phyloP scores from a whole-genome alignment of 2,329 filamentous ascomycete genomes.

The Triangularia verruculosa region DNA sequence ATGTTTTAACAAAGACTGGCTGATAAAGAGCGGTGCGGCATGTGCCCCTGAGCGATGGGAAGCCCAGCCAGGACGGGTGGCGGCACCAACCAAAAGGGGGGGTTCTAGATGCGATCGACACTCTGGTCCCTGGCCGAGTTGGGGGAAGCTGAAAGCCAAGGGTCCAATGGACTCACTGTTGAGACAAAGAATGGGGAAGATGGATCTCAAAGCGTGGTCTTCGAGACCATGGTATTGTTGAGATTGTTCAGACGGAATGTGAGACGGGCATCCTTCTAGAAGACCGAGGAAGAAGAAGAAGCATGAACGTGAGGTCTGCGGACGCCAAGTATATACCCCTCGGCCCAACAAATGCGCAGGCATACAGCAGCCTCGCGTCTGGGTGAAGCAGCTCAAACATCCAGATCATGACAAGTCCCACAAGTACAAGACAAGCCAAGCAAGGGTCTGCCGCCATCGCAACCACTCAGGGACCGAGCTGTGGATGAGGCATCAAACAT shows the following conservation, averaged over 20 bases:
- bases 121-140: constrained; percentile 7
- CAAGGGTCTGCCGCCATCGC: background rate
- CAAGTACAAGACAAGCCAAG: background rate
- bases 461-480: background rate
- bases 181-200: background rate
- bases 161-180: background rate
- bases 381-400: background rate
- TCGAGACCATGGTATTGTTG: background rate
- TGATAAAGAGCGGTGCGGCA: constrained; percentile 1
- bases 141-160: constrained; percentile 1
- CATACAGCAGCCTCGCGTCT: background rate
- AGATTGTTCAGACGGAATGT: background rate
- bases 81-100: background rate
- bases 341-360: background rate
- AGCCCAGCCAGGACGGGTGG: constrained; percentile 1
- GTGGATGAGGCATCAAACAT: background rate
- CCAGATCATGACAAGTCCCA: background rate
- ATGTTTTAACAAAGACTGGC: background rate
- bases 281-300: background rate
- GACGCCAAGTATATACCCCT: background rate
- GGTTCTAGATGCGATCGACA: constrained; percentile 12
- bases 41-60: background rate
- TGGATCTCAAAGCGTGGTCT: background rate
- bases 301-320: background rate
- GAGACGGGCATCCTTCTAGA: background rate